A percentile compares a stretch with the other conserved stretches of the same genome.
phyloP scores from a whole-genome alignment of 495 filamentous ascomycete species.

The Penicillium bovifimosum region DNA sequence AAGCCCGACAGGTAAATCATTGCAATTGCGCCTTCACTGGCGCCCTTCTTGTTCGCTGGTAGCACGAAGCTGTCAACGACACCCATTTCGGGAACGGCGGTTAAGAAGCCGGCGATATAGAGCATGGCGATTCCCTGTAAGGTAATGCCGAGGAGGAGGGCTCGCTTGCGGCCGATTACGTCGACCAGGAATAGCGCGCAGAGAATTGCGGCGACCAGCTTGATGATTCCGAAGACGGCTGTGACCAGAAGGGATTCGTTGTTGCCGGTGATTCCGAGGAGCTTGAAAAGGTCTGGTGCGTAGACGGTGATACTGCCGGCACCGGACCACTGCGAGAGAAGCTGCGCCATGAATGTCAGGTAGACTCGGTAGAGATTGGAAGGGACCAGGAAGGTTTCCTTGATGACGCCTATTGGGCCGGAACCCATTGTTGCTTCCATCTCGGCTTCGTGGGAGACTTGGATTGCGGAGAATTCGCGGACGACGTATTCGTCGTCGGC shows the following conservation, averaged over 20 bases:
- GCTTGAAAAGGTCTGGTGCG: conserved; percentile 58
- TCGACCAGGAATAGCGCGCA: conserved; percentile 72
- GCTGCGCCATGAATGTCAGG: conserved; percentile 52
- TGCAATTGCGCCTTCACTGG: conserved; percentile 52
- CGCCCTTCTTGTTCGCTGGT: conserved; percentile 25
- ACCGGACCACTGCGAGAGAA: conserved; percentile 66
- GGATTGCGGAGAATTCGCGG: conserved; percentile 60
- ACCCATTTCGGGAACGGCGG: conserved; percentile 46
- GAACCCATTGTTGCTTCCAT: conserved; percentile 55
- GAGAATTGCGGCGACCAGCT: conserved; percentile 55
- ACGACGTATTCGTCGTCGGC: conserved; percentile 39
- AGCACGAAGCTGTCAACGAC: conserved; percentile 24
- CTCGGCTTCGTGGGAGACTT: conserved; percentile 62
- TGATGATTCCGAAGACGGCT: conserved; percentile 65
- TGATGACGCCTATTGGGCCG: conserved; percentile 49
- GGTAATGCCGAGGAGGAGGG: conserved; percentile 58
- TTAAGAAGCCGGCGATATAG: conserved; percentile 64
- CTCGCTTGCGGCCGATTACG: conserved; percentile 65
- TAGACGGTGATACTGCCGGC: conserved; percentile 63
- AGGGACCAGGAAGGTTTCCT: conserved; percentile 55
- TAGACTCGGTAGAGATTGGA: conserved; percentile 61
- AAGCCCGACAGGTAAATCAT: conserved; percentile 63
- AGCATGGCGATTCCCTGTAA: conserved; percentile 60
- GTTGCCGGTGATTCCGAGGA: conserved; percentile 57
- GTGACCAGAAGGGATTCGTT: conserved; percentile 61